A percentile compares a stretch with the other conserved stretches of the same genome.
Evolutionary conservation across 73 alveolate species (phyloP).

Genomic region (Paramecium primaurelia): DNA sequence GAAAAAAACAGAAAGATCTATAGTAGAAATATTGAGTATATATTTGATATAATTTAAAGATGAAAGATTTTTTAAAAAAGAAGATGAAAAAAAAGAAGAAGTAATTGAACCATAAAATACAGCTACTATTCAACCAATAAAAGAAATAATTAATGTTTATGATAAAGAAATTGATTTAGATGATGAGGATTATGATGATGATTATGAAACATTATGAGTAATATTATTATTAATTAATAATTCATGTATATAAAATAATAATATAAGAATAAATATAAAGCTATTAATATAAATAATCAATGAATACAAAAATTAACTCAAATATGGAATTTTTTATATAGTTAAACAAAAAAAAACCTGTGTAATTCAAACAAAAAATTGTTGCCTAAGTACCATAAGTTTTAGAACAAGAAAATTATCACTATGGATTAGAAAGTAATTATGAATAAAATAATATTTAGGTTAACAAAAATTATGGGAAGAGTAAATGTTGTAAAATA

Average conservation of each 20-base stretch:
- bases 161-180: neutral
- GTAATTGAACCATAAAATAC: neutral
- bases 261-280: no score
- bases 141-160: neutral
- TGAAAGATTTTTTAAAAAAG: neutral
- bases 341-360: no score
- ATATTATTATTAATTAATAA: neutral
- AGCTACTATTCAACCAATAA: neutral
- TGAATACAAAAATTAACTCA: no score
- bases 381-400: neutral
- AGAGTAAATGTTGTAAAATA: neutral
- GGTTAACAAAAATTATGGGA: neutral
- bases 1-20: slow-evolving; percentile 7
- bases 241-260: no score
- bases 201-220: neutral
- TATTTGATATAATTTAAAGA: neutral
- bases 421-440: neutral
- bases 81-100: neutral
- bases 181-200: neutral
- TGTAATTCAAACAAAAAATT: no score
- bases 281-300: no score
- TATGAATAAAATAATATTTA: neutral
- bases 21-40: neutral
- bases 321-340: no score
- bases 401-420: neutral